Conservation (phyloP, 176 grass and related monocot genomes). For the Carex cristatella region DNA sequence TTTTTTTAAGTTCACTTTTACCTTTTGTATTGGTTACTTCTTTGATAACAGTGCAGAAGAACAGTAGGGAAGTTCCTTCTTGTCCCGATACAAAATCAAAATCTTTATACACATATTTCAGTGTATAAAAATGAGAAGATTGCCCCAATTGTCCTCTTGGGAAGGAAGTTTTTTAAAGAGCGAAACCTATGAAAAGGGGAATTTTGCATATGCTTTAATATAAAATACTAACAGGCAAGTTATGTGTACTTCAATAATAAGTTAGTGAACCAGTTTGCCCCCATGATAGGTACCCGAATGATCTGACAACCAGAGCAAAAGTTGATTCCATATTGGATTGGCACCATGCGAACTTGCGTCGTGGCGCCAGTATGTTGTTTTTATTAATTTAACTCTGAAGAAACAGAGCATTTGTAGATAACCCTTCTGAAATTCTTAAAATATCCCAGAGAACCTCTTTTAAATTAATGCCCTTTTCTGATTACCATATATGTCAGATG, state of each 20-base stretch:
- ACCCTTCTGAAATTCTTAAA: not conserved
- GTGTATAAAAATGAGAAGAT: not conserved
- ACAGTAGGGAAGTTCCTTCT: not conserved
- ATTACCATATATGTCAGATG: not conserved
- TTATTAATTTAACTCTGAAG: not conserved
- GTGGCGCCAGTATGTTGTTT: conserved; percentile 43
- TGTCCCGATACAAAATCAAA: not conserved
- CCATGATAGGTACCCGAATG: conserved; percentile 58
- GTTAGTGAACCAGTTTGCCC: not conserved
- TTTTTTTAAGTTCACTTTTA: not conserved
- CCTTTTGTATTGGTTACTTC: not conserved
- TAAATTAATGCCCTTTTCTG: not conserved
- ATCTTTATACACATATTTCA: not conserved
- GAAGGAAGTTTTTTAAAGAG: not conserved
- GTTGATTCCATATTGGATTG: conserved; percentile 88
- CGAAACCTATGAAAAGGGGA: not conserved
- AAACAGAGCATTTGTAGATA: not conserved
- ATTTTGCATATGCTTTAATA: not conserved
- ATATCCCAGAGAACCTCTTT: too few species aligned
- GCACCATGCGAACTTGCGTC: conserved; percentile 82
- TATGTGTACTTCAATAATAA: not conserved
- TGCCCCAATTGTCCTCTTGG: not conserved
- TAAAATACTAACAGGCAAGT: not conserved
- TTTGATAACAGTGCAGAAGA: not conserved
- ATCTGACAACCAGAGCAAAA: conserved; percentile 75